These are phyloP conservation scores for Oryza meridionalis DNA, from an alignment of 176 grass and related monocot genomes.

Conservation along the genomic window DNA sequence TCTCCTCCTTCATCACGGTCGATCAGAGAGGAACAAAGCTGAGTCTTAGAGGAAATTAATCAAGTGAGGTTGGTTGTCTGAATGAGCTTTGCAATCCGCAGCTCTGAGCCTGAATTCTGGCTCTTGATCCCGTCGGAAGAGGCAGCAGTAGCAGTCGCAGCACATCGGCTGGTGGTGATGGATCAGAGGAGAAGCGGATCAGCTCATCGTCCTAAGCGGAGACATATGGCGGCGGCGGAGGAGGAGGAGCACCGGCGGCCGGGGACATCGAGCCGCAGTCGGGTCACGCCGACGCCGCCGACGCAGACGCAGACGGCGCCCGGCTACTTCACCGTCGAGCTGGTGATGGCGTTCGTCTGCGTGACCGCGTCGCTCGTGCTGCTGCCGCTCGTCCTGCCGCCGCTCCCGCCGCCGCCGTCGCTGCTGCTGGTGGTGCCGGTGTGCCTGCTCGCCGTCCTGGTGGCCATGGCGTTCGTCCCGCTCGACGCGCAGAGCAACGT, in stretches of 20 bases:
- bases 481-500: constrained; percentile 49
- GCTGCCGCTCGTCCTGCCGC: constrained; percentile 65
- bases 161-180: constrained; percentile 17
- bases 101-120: not conserved
- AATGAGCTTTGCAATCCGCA: not conserved
- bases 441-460: constrained; percentile 55
- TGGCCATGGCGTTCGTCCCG: constrained; percentile 59
- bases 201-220: not conserved
- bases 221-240: not conserved
- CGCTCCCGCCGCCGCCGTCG: constrained; percentile 60
- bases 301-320: constrained; percentile 9
- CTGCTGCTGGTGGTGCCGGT: constrained; percentile 59
- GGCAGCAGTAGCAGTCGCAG: too few species aligned
- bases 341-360: constrained; percentile 39
- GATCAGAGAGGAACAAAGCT: not conserved
- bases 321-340: constrained; percentile 52
- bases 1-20: not conserved
- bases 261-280: not conserved
- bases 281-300: not conserved
- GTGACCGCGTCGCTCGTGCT: constrained; percentile 52
- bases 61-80: not conserved
- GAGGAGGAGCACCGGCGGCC: not conserved
- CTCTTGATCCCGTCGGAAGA: not conserved
- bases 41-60: not conserved
- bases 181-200: not conserved